A percentile compares a stretch with the other conserved stretches of the same genome.
phyloP scores from a whole-genome alignment of 2,329 filamentous ascomycete species.

The Leptosphaerulina australis region DNA sequence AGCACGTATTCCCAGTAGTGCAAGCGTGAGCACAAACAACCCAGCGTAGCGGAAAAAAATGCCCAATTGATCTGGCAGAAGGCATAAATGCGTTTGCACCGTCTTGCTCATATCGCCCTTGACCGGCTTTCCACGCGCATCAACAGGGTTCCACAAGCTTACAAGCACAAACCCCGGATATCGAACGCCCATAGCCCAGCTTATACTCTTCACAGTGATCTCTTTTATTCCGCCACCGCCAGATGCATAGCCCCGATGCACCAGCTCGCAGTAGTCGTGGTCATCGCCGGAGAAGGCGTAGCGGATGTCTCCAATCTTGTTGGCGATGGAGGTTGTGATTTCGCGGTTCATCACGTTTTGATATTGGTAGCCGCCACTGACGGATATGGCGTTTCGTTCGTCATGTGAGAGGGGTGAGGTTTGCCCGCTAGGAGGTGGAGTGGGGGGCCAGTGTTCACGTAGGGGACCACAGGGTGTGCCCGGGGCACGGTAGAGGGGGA shows the following conservation, averaged over 20 bases:
- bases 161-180: constrained; percentile 86
- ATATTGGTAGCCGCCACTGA: constrained; percentile 88
- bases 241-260: constrained; percentile 70
- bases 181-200: constrained; percentile 94
- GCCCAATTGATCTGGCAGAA: constrained; percentile 84
- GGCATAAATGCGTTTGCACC: constrained; percentile 85
- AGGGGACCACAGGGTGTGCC: constrained; percentile 87
- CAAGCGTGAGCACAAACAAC: constrained; percentile 62
- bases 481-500: constrained; percentile 81
- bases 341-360: constrained; percentile 86
- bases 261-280: constrained; percentile 94
- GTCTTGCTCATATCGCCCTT: constrained; percentile 59
- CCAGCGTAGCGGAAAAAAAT: constrained; percentile 81
- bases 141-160: constrained; percentile 91
- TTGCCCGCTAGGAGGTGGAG: constrained; percentile 66
- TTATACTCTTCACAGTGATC: constrained; percentile 94
- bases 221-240: constrained; percentile 68
- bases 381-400: constrained; percentile 76
- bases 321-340: constrained; percentile 76
- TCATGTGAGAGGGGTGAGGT: constrained; percentile 62
- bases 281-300: constrained; percentile 96
- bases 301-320: constrained; percentile 78
- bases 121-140: constrained; percentile 52
- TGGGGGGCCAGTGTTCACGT: constrained; percentile 81
- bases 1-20: constrained; percentile 56